Evolutionary conservation across 2,329 filamentous ascomycete genomes (phyloP).

Genomic region (Simplicillium sp.): DNA sequence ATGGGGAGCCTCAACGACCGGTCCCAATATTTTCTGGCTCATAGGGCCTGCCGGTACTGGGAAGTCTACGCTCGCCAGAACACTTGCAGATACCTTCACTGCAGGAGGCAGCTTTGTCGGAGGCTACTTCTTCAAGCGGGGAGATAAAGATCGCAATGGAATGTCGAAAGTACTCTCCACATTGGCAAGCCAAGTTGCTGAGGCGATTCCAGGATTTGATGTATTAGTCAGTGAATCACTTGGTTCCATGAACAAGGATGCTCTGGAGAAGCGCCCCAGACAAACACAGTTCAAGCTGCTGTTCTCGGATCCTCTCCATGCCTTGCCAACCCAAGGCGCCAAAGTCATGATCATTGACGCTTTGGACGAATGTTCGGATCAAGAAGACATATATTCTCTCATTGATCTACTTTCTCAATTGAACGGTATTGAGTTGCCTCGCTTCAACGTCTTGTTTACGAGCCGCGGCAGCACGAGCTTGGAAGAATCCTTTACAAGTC

Average conservation of each 20-base stretch:
- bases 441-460: neutral
- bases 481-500: neutral
- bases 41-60: neutral
- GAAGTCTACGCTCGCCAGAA: neutral
- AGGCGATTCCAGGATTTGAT: neutral
- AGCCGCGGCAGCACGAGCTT: neutral
- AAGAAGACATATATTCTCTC: neutral
- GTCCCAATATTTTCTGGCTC: neutral
- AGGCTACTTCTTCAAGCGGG: neutral
- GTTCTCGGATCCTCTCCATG: neutral
- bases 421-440: neutral
- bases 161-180: neutral
- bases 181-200: neutral
- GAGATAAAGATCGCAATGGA: neutral
- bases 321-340: neutral
- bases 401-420: neutral
- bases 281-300: neutral
- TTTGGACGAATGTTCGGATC: neutral
- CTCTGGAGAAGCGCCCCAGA: neutral
- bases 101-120: neutral
- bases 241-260: neutral
- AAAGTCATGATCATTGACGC: constrained; percentile 1
- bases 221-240: neutral
- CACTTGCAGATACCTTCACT: neutral
- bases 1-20: neutral